A percentile compares a stretch with the other conserved stretches of the same genome.
These are phyloP conservation scores for Cucurbita moschata DNA, from an alignment of 306 rosid species.

Conservation along the genomic window DNA sequence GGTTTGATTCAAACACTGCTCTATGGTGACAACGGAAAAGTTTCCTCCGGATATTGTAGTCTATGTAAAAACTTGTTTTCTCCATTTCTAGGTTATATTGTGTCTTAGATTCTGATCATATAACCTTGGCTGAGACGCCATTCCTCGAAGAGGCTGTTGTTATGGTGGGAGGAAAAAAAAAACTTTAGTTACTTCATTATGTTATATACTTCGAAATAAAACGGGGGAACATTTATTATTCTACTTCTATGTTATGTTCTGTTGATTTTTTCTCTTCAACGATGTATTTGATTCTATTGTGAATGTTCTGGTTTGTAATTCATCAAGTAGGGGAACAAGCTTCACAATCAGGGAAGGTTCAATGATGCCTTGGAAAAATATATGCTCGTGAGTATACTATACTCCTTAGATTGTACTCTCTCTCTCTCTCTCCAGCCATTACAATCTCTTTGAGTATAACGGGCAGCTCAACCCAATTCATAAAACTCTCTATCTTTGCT, in stretches of 20 bases:
- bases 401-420: constrained; percentile 4
- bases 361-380: constrained; percentile 64
- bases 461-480: neutral
- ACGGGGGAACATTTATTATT: neutral
- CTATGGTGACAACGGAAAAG: neutral
- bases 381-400: constrained; percentile 41
- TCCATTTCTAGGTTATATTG: neutral
- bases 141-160: neutral
- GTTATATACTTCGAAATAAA: neutral
- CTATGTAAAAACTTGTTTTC: neutral
- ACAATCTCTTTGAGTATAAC: neutral
- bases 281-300: neutral
- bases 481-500: constrained; percentile 8
- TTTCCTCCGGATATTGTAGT: neutral
- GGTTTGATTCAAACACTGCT: neutral
- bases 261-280: neutral
- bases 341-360: constrained; percentile 71
- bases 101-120: neutral
- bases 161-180: neutral
- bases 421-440: neutral
- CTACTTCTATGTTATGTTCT: neutral
- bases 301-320: constrained; percentile 13
- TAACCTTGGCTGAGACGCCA: neutral
- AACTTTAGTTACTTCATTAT: neutral
- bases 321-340: constrained; percentile 64